Percentiles rank a stretch among this genome's conserved stretches.
phyloP scores from a whole-genome alignment of 1,284 basidiomycete species.

The Gastroboletus turbinatus region DNA sequence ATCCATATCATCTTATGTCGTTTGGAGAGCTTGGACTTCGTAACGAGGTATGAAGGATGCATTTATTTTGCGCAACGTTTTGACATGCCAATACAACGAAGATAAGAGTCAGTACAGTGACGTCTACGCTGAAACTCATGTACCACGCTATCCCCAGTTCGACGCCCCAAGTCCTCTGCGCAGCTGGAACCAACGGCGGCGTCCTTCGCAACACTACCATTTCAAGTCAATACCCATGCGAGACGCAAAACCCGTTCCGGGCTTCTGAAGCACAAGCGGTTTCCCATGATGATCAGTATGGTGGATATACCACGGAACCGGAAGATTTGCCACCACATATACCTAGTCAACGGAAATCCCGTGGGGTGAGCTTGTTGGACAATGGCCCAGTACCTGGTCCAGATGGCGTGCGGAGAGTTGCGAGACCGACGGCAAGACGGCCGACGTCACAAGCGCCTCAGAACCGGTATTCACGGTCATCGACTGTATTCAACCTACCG shows the following conservation, averaged over 20 bases:
- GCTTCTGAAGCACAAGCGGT: slow-evolving; percentile 37
- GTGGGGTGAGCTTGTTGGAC: slow-evolving; percentile 77
- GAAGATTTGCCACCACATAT: slow-evolving; percentile 38
- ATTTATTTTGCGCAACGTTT: no score
- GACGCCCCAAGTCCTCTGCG: slow-evolving; percentile 45
- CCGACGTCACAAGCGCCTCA: slow-evolving; percentile 62
- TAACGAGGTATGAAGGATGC: no score
- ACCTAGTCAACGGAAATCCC: slow-evolving; percentile 33
- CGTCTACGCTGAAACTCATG: slow-evolving; percentile 32
- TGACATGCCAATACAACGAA: no score
- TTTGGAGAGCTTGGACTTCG: no score
- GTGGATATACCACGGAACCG: slow-evolving; percentile 36
- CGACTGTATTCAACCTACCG: slow-evolving; percentile 53
- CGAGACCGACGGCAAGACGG: slow-evolving; percentile 51
- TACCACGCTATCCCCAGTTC: slow-evolving; percentile 33
- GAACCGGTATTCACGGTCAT: slow-evolving; percentile 71
- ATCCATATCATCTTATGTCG: no score
- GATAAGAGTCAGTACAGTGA: slow-evolving; percentile 43
- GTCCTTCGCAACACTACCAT: slow-evolving; percentile 43
- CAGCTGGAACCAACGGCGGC: slow-evolving; percentile 37
- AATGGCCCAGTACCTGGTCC: slow-evolving; percentile 76
- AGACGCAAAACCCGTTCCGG: slow-evolving; percentile 54
- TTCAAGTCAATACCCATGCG: slow-evolving; percentile 44
- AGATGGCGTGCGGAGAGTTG: slow-evolving; percentile 72
- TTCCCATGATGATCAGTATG: slow-evolving; percentile 40